Conservation (phyloP, 2,329 filamentous ascomycete genomes). For the Pleomassaria siparia region DNA sequence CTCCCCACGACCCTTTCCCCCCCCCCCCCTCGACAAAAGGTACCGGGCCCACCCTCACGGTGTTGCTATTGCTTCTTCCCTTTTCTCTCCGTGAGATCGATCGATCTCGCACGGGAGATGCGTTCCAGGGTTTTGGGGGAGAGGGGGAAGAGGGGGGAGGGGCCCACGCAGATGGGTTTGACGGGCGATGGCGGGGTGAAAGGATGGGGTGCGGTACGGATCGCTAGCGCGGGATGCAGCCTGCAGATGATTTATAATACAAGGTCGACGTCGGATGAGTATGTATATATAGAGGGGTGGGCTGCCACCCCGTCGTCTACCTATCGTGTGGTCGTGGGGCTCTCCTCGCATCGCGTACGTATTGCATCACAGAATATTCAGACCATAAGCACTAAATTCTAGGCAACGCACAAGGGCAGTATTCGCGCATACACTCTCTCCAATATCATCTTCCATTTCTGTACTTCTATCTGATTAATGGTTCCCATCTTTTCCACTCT, state of each 20-base stretch:
- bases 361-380: background rate
- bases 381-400: no score
- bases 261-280: background rate
- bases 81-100: background rate
- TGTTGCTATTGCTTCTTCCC: no score
- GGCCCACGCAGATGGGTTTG: background rate
- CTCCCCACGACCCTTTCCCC: background rate
- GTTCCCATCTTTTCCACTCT: background rate
- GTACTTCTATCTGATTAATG: no score
- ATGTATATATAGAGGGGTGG: background rate
- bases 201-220: conserved; percentile 1
- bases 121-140: background rate
- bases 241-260: background rate
- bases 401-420: no score
- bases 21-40: background rate
- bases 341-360: background rate
- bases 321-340: background rate
- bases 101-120: background rate
- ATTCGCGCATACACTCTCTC: no score
- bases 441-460: no score
- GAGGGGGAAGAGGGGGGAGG: no score
- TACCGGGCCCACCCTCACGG: no score
- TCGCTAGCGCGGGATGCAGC: background rate
- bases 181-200: no score
- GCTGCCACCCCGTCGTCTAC: background rate